phyloP scores from a whole-genome alignment of 2,329 filamentous ascomycete species.

The Ceratocystis cacaofunesta region DNA sequence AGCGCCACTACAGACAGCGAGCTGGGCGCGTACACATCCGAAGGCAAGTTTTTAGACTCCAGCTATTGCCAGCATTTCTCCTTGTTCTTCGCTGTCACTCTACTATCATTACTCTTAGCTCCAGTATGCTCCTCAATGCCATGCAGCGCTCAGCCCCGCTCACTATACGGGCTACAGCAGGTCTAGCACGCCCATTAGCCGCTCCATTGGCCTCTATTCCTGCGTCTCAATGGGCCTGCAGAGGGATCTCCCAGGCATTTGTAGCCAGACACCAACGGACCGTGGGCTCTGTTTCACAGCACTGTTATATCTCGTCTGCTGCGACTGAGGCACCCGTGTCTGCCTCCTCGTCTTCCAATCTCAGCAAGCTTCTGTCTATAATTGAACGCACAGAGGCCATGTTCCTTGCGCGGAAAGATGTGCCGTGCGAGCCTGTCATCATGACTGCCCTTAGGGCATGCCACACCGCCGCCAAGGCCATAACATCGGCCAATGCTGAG shows the following conservation, averaged over 20 bases:
- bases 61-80: neutral
- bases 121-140: neutral
- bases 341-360: slow-evolving; percentile 24
- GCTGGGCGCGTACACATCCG: too few relatives aligned
- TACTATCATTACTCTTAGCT: neutral
- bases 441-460: slow-evolving; percentile 32
- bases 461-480: slow-evolving; percentile 30
- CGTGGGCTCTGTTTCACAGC: neutral
- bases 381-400: slow-evolving; percentile 30
- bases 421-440: slow-evolving; percentile 32
- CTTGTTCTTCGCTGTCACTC: neutral
- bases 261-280: neutral
- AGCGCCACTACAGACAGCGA: neutral
- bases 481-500: slow-evolving; percentile 24
- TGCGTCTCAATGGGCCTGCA: neutral
- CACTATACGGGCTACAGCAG: neutral
- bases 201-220: neutral
- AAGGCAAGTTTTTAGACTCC: neutral
- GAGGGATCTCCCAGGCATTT: neutral
- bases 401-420: slow-evolving; percentile 31
- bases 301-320: neutral
- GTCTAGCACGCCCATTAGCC: neutral
- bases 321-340: neutral
- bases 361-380: slow-evolving; percentile 28
- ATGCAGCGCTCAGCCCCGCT: slow-evolving; percentile 9